These are phyloP conservation scores for Penicillium soppii DNA, from an alignment of 495 filamentous ascomycete genomes.

Conservation along the genomic window DNA sequence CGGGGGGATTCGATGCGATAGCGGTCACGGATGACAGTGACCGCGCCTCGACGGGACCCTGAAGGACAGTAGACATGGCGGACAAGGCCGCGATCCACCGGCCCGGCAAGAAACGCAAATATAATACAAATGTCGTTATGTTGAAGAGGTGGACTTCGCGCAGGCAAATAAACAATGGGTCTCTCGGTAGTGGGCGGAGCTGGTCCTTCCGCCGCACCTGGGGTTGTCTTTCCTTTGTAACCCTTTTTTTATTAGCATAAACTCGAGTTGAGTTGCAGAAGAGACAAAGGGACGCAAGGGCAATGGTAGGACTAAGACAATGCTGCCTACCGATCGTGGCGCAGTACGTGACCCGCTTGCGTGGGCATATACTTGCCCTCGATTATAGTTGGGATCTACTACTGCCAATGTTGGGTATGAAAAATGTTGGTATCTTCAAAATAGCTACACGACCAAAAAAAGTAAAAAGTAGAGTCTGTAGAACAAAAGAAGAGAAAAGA, in stretches of 20 bases:
- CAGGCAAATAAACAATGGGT: slow-evolving; percentile 11
- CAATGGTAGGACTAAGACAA: not conserved
- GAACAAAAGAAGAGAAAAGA: slow-evolving; percentile 13
- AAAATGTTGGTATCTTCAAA: slow-evolving; percentile 35
- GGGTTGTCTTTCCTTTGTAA: no score
- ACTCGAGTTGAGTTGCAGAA: not conserved
- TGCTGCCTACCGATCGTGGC: slow-evolving; percentile 27
- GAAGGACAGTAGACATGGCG: slow-evolving; percentile 20
- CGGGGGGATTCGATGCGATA: slow-evolving; percentile 82
- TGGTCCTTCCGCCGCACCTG: slow-evolving; percentile 4
- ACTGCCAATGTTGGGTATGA: not conserved
- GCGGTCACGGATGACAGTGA: slow-evolving; percentile 78
- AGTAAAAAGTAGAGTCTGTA: slow-evolving; percentile 5
- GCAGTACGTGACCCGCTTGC: slow-evolving; percentile 21
- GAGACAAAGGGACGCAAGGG: slow-evolving; percentile 20
- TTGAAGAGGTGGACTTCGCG: slow-evolving; percentile 2
- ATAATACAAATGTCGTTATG: not conserved
- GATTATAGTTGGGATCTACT: slow-evolving; percentile 13
- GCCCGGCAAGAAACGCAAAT: slow-evolving; percentile 10
- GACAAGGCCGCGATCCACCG: slow-evolving; percentile 28
- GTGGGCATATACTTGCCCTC: slow-evolving; percentile 8
- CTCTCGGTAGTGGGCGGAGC: slow-evolving; percentile 13
- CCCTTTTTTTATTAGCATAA: no score
- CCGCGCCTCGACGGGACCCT: slow-evolving; percentile 66
- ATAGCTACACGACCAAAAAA: slow-evolving; percentile 24